phyloP scores from a whole-genome alignment of 1,139 yeast species.

The Candida sanyaensis region DNA sequence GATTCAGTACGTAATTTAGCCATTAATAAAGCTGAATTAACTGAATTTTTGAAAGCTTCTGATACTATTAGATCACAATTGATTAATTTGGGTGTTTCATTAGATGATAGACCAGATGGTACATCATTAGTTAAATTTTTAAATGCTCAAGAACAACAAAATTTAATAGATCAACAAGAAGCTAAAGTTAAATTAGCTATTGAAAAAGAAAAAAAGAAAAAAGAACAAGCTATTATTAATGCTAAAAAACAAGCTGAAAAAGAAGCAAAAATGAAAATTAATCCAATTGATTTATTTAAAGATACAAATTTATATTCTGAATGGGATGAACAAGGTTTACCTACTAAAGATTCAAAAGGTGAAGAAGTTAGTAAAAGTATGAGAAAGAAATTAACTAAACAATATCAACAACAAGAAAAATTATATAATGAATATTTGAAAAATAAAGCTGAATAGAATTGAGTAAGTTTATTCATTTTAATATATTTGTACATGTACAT shows the following conservation, averaged over 20 bases:
- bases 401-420: conserved; percentile 78
- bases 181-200: conserved; percentile 53
- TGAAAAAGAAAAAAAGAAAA: conserved; percentile 44
- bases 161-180: conserved; percentile 60
- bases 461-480: no score
- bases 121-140: conserved; percentile 82
- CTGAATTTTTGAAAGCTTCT: conserved; percentile 53
- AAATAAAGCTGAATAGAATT: background rate
- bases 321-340: conserved; percentile 88
- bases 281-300: conserved; percentile 75
- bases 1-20: conserved; percentile 78
- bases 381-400: conserved; percentile 77
- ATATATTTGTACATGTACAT: background rate
- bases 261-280: conserved; percentile 64
- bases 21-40: conserved; percentile 58
- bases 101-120: conserved; percentile 86
- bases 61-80: conserved; percentile 55
- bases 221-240: conserved; percentile 38
- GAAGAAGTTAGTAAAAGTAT: conserved; percentile 88
- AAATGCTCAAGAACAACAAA: conserved; percentile 65
- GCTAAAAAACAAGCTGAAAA: conserved; percentile 68
- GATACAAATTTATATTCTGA: conserved; percentile 56
- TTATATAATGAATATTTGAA: conserved; percentile 66
- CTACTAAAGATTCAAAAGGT: conserved; percentile 74
- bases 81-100: conserved; percentile 72